Conservation (phyloP, 331 rosid species). For the Telfairia occidentalis region DNA sequence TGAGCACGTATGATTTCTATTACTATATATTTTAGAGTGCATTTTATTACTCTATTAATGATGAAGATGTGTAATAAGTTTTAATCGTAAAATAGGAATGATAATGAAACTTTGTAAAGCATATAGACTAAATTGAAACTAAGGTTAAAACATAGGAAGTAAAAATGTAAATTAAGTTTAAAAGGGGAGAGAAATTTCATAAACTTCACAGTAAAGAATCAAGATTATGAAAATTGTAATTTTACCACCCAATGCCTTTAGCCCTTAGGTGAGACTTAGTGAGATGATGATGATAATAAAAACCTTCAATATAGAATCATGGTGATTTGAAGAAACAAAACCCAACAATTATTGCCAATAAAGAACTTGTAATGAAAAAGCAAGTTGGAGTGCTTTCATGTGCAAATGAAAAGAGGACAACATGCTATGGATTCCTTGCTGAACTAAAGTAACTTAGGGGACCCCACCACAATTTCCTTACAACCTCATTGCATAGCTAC, state of each 20-base stretch:
- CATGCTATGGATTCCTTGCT: conserved; percentile 12
- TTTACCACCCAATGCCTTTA: neutral
- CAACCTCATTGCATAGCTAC: conserved; percentile 3
- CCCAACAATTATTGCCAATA: conserved; percentile 9
- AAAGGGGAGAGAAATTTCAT: neutral
- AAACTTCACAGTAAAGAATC: neutral
- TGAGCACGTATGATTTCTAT: neutral
- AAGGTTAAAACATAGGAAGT: neutral
- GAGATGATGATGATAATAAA: neutral
- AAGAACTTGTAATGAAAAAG: conserved; percentile 10
- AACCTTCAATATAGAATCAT: neutral
- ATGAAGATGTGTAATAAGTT: neutral
- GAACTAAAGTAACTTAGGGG: neutral
- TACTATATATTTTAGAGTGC: neutral
- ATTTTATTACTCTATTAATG: neutral
- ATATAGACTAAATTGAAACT: neutral
- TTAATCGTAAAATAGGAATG: neutral
- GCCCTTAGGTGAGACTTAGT: neutral
- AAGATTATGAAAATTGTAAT: neutral
- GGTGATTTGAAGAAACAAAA: conserved; percentile 1
- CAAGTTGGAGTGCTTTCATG: conserved; percentile 12
- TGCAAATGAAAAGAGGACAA: conserved; percentile 10
- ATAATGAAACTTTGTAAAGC: neutral
- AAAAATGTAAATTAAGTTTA: neutral
- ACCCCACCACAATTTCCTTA: neutral